Evolutionary conservation across 192 early-diverging fungal species (phyloP).

Genomic region (Mortierella claussenii): DNA sequence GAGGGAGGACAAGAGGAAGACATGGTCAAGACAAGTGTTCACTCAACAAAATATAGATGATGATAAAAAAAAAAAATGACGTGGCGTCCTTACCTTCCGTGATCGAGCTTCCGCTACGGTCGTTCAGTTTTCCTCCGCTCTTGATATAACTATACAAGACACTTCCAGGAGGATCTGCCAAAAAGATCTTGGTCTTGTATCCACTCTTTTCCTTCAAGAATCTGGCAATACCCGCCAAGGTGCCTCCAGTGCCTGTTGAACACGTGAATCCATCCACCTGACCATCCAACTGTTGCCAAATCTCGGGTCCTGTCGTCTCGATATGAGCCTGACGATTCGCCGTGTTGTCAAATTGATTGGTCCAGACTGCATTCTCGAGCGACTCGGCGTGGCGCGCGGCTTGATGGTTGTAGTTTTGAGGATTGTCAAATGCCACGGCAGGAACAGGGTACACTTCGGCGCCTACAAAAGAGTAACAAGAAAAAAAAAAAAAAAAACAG

Average conservation of each 20-base stretch:
- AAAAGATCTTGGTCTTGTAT: constrained; percentile 78
- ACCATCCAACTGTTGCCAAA: constrained; percentile 86
- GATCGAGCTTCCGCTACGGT: constrained; percentile 86
- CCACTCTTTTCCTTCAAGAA: constrained; percentile 82
- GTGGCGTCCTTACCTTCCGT: constrained; percentile 74
- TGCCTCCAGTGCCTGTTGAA: constrained; percentile 93
- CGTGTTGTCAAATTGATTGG: constrained; percentile 96
- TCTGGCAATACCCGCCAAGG: constrained; percentile 84
- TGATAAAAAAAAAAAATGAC: background rate
- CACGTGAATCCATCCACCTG: constrained; percentile 91
- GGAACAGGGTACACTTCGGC: constrained; percentile 95
- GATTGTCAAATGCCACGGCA: constrained; percentile 91
- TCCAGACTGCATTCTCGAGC: constrained; percentile 90
- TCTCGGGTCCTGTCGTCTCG: constrained; percentile 97
- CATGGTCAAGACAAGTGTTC: background rate
- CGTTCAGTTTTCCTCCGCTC: constrained; percentile 69
- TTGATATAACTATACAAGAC: constrained; percentile 88
- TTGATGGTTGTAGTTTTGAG: constrained; percentile 96
- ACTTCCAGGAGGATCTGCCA: constrained; percentile 95
- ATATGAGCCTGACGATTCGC: constrained; percentile 93
- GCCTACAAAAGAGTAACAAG: constrained; percentile 41
- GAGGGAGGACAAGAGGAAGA: background rate
- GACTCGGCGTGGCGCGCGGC: constrained; percentile 83
- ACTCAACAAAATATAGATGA: too few species aligned
- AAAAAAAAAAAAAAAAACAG: constrained; percentile 4